Conservation (phyloP, 1,284 basidiomycete species). For the Serendipita sp. region DNA sequence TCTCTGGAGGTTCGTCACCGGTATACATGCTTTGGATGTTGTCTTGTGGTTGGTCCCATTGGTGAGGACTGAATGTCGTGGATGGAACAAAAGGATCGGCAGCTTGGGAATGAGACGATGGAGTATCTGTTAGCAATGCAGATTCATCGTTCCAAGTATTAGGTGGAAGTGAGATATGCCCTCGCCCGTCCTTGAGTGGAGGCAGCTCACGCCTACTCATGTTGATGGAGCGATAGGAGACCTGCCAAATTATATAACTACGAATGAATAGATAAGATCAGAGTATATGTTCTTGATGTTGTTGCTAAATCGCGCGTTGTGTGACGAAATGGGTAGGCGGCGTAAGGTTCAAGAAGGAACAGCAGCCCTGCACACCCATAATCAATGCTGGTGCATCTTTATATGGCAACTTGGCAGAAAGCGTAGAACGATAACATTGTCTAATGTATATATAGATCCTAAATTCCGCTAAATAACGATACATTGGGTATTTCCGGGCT, state of each 20-base stretch:
- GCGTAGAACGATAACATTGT: background rate
- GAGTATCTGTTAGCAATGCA: conserved; percentile 4
- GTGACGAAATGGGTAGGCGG: background rate
- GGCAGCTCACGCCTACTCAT: background rate
- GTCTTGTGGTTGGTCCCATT: conserved; percentile 3
- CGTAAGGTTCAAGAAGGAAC: background rate
- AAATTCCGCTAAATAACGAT: background rate
- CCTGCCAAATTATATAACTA: background rate
- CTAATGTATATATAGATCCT: background rate
- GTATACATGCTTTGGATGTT: background rate
- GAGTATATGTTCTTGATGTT: background rate
- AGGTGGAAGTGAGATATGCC: conserved; percentile 1
- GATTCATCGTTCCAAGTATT: conserved; percentile 5
- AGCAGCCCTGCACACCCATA: no score
- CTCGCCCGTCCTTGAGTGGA: background rate
- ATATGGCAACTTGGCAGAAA: background rate
- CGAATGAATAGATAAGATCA: background rate
- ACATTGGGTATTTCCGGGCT: background rate
- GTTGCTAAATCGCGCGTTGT: background rate
- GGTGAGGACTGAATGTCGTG: background rate
- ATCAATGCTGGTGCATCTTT: no score
- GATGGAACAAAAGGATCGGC: background rate
- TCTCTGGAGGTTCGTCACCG: conserved; percentile 2
- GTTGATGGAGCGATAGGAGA: no score
- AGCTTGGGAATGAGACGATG: background rate